Percentiles rank a stretch among this genome's conserved stretches.
Evolutionary conservation across 2,329 filamentous ascomycete species (phyloP).

Genomic region (Calonectria montana): DNA sequence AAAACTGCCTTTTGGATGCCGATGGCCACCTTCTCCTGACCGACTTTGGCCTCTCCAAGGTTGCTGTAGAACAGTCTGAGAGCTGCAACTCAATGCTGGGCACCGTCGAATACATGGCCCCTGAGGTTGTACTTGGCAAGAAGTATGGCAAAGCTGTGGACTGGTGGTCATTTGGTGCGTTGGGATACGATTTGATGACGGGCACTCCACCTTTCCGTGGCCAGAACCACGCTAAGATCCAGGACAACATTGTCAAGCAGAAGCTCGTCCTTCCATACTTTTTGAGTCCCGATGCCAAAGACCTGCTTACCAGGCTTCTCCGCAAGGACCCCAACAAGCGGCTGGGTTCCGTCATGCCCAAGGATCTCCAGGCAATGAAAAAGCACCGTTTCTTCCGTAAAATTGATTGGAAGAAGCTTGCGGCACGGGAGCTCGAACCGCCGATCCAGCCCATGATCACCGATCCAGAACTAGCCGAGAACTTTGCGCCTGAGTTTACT

Average conservation of each 20-base stretch:
- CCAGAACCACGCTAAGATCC: slow-evolving; percentile 92
- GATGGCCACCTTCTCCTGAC: slow-evolving; percentile 94
- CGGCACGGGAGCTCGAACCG: slow-evolving; percentile 82
- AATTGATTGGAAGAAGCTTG: slow-evolving; percentile 93
- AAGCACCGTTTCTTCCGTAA: slow-evolving; percentile 96
- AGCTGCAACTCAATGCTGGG: slow-evolving; percentile 90
- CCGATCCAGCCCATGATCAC: slow-evolving; percentile 95
- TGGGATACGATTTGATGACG: slow-evolving; percentile 93
- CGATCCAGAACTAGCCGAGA: slow-evolving; percentile 95
- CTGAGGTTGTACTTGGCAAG: slow-evolving; percentile 88
- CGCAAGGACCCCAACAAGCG: slow-evolving; percentile 94
- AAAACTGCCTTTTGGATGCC: slow-evolving; percentile 93
- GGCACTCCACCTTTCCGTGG: slow-evolving; percentile 92
- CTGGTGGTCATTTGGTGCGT: slow-evolving; percentile 97
- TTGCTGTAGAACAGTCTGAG: slow-evolving; percentile 75
- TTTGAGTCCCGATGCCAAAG: slow-evolving; percentile 90
- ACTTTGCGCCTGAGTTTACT: slow-evolving; percentile 95
- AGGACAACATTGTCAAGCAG: slow-evolving; percentile 94
- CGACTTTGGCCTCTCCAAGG: slow-evolving; percentile 97
- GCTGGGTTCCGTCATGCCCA: slow-evolving; percentile 87
- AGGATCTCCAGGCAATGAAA: slow-evolving; percentile 88
- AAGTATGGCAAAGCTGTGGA: slow-evolving; percentile 95
- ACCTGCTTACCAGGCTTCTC: slow-evolving; percentile 88
- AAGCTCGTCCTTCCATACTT: slow-evolving; percentile 92
- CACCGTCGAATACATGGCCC: slow-evolving; percentile 99